Conservation (phyloP, 345 rosid genomes). For the Kandelia obovata region DNA sequence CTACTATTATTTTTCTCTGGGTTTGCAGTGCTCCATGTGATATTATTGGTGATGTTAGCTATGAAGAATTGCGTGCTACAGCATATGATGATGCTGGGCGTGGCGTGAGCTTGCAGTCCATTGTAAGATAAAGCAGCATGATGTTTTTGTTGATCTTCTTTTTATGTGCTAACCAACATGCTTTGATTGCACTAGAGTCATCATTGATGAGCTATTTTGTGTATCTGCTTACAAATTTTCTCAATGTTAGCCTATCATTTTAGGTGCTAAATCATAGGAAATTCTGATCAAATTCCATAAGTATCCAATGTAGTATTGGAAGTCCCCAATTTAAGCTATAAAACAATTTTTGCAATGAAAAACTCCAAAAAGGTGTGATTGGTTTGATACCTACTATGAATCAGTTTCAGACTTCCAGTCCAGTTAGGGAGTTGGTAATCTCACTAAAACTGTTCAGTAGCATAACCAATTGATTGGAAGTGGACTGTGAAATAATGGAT, state of each 20-base stretch:
- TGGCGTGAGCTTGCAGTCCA: constrained; percentile 70
- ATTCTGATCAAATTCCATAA: not conserved
- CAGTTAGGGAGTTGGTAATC: no score
- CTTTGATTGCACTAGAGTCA: no score
- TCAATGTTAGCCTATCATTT: not conserved
- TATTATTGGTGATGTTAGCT: constrained; percentile 64
- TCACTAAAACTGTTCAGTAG: no score
- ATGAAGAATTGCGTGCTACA: constrained; percentile 72
- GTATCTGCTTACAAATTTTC: not conserved
- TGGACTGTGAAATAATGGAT: no score
- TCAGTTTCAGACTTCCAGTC: no score
- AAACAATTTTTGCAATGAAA: no score
- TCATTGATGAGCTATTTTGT: not conserved
- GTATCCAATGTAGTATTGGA: no score
- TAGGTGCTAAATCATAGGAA: not conserved
- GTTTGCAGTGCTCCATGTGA: constrained; percentile 66
- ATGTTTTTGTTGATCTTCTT: not conserved
- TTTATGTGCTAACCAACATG: not conserved
- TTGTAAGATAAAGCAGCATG: constrained; percentile 48
- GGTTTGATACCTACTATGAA: no score
- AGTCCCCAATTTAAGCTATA: no score
- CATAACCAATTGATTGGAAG: no score
- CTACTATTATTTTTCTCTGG: not conserved
- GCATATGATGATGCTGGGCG: constrained; percentile 77
- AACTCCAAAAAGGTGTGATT: no score